Evolutionary conservation across 306 rosid genomes (phyloP).

Genomic region (Vigna trinervia): DNA sequence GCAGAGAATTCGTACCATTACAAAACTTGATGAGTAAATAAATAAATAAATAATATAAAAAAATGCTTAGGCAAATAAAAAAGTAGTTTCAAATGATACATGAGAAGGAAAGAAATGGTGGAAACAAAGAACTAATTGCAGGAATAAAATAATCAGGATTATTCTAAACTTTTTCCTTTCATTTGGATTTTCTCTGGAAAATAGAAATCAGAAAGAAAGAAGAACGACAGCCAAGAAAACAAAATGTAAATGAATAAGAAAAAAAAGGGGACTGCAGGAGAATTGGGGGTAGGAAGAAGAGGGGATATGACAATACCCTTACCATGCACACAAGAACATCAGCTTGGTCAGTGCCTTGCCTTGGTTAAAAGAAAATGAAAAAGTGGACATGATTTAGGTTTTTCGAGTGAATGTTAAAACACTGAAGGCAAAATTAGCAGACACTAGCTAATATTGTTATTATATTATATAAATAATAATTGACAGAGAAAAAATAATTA

Average conservation of each 20-base stretch:
- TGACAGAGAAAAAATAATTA: slow-evolving; percentile 7
- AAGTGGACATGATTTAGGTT: slow-evolving; percentile 25
- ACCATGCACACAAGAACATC: too few relatives aligned
- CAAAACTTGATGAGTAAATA: not conserved
- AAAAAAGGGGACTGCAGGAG: too few relatives aligned
- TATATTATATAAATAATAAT: not conserved
- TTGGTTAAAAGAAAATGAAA: slow-evolving; percentile 18
- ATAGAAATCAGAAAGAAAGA: too few relatives aligned
- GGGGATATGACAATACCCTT: too few relatives aligned
- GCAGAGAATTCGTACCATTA: not conserved
- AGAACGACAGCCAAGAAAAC: too few relatives aligned
- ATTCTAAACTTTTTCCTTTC: too few relatives aligned
- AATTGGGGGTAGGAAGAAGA: too few relatives aligned
- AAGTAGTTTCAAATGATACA: not conserved
- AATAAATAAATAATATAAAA: not conserved
- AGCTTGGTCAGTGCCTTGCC: not conserved
- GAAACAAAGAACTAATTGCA: not conserved
- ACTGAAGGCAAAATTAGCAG: slow-evolving; percentile 35
- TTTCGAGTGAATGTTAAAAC: slow-evolving; percentile 32
- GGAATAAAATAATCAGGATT: slow-evolving; percentile 1
- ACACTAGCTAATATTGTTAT: not conserved
- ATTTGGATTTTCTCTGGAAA: too few relatives aligned
- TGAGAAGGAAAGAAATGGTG: slow-evolving; percentile 2
- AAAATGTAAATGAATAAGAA: too few relatives aligned
- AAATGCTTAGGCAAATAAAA: not conserved